Conservation (phyloP, 495 filamentous ascomycete genomes). For the Penicillium desertorum region DNA sequence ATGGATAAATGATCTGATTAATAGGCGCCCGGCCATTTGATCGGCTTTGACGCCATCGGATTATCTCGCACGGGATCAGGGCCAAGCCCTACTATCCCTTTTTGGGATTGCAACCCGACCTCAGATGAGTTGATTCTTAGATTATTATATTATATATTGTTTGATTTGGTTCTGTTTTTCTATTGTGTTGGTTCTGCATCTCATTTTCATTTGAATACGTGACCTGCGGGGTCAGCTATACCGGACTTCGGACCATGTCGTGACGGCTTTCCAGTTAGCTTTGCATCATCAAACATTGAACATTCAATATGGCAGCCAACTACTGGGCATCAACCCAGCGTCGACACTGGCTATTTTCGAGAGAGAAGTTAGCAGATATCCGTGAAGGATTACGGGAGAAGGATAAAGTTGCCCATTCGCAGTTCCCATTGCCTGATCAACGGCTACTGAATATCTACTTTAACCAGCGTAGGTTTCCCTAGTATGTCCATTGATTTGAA, state of each 20-base stretch:
- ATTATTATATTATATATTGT: background rate
- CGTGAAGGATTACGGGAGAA: constrained; percentile 71
- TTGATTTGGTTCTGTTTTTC: background rate
- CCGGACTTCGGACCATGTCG: constrained; percentile 9
- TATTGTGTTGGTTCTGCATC: background rate
- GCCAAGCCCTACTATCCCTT: constrained; percentile 39
- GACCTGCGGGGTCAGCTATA: constrained; percentile 5
- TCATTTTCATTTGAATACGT: background rate
- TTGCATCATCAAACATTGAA: constrained; percentile 5
- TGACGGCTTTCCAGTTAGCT: background rate
- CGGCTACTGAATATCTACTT: constrained; percentile 89
- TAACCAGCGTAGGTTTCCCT: constrained; percentile 68
- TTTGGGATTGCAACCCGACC: constrained; percentile 27
- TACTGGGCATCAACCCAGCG: constrained; percentile 96
- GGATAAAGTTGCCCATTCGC: constrained; percentile 66
- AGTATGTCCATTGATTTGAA: background rate
- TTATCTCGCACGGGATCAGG: constrained; percentile 36
- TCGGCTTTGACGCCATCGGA: constrained; percentile 35
- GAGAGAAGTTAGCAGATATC: constrained; percentile 69
- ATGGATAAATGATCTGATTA: constrained; percentile 31
- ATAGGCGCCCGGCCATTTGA: constrained; percentile 44
- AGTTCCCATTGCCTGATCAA: constrained; percentile 77
- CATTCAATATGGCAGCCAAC: constrained; percentile 78
- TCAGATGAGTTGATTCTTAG: constrained; percentile 7
- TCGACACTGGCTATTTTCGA: constrained; percentile 85